A percentile compares a stretch with the other conserved stretches of the same genome.
These are phyloP conservation scores for Leishmania braziliensis DNA, from an alignment of 208 protist species.

Conservation along the genomic window DNA sequence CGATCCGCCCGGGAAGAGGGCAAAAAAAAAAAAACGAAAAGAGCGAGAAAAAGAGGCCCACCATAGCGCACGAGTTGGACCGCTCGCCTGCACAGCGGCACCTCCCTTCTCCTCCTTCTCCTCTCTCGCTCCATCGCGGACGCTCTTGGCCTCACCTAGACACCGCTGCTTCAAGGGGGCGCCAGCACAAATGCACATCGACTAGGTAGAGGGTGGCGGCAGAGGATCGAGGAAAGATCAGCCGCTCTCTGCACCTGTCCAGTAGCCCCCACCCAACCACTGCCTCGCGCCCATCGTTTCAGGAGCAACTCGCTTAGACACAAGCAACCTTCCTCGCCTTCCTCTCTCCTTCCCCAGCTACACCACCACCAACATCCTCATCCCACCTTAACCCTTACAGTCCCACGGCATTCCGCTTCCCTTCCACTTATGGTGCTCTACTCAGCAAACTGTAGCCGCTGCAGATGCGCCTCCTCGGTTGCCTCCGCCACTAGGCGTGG, in stretches of 20 bases:
- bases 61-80: neutral
- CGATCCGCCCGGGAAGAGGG: neutral
- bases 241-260: neutral
- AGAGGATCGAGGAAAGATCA: neutral
- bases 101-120: neutral
- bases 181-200: neutral
- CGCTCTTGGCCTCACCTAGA: neutral
- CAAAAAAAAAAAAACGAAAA: neutral
- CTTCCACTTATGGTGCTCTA: slow-evolving; percentile 2
- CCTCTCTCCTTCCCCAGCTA: neutral
- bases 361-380: neutral
- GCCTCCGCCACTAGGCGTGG: slow-evolving; percentile 72
- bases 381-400: neutral
- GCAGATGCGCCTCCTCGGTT: slow-evolving; percentile 67
- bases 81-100: neutral
- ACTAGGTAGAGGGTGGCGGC: neutral
- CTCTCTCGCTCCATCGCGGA: neutral
- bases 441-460: slow-evolving; percentile 36
- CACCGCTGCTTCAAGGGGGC: neutral
- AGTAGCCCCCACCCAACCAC: neutral
- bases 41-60: neutral
- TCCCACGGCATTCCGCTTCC: neutral
- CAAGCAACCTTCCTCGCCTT: neutral
- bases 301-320: neutral
- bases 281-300: neutral